phyloP scores from a whole-genome alignment of 176 grass and related monocot species.

The Miscanthus lutarioriparius region DNA sequence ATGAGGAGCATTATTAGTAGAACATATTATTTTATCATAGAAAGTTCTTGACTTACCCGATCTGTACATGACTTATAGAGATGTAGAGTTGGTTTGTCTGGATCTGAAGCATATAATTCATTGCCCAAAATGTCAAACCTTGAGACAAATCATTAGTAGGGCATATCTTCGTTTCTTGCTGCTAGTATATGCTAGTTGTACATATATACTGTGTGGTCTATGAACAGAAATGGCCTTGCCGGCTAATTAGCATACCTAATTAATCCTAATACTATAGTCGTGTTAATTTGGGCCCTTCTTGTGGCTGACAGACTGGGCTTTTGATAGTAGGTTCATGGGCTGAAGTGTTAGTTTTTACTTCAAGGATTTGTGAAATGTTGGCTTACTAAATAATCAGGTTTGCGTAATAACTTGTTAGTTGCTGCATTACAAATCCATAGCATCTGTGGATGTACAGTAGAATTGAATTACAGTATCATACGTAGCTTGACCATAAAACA shows the following conservation, averaged over 20 bases:
- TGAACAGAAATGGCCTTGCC: background rate
- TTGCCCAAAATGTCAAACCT: constrained; percentile 18
- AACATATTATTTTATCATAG: constrained; percentile 8
- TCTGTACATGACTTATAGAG: background rate
- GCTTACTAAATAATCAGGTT: background rate
- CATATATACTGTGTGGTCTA: background rate
- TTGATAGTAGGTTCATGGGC: background rate
- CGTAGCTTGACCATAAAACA: background rate
- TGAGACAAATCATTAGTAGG: background rate
- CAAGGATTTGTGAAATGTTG: background rate
- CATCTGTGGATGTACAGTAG: background rate
- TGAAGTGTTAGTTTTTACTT: background rate
- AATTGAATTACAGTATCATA: background rate
- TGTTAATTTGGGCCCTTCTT: background rate
- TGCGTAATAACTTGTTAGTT: background rate
- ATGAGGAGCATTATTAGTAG: background rate
- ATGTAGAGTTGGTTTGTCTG: background rate
- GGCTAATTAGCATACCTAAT: background rate
- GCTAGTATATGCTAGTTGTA: background rate
- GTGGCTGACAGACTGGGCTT: background rate
- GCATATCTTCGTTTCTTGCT: background rate
- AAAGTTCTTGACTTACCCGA: background rate
- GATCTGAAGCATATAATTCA: background rate
- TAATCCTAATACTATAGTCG: background rate
- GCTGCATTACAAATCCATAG: background rate